Conservation (phyloP, 2,329 filamentous ascomycete species). For the Aspergillus quadrilineatus region DNA sequence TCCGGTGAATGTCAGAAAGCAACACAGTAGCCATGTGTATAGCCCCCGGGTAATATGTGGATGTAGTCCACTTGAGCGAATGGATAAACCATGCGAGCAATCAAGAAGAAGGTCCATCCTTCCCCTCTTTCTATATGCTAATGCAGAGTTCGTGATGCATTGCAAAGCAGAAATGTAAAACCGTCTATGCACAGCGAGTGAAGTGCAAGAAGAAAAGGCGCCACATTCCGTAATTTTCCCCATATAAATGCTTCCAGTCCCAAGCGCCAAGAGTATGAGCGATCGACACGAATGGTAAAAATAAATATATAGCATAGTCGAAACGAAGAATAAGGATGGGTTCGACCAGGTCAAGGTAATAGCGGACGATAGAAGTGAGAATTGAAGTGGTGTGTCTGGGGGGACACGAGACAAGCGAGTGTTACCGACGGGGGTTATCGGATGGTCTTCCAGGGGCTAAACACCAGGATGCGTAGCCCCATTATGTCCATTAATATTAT, state of each 20-base stretch:
- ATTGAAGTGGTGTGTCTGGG: conserved; percentile 25
- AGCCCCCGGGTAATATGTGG: conserved; percentile 3
- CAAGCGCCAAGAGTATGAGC: conserved; percentile 40
- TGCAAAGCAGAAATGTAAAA: conserved; percentile 25
- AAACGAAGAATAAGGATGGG: conserved; percentile 29
- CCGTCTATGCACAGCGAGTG: conserved; percentile 41
- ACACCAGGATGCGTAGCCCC: conserved; percentile 9
- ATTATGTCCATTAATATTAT: conserved; percentile 39
- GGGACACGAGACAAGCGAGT: conserved; percentile 36
- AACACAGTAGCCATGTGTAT: conserved; percentile 3
- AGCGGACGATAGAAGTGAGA: conserved; percentile 37
- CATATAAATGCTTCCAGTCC: conserved; percentile 28
- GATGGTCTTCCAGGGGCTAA: neutral
- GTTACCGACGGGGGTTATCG: conserved; percentile 31
- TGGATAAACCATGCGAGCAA: conserved; percentile 14
- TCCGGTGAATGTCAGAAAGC: conserved; percentile 10
- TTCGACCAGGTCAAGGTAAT: conserved; percentile 30
- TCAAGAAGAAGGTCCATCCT: conserved; percentile 14
- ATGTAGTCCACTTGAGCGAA: conserved; percentile 8
- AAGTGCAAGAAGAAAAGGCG: conserved; percentile 34
- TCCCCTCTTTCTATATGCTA: conserved; percentile 32
- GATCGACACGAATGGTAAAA: conserved; percentile 40
- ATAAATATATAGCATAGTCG: conserved; percentile 32
- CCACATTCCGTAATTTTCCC: conserved; percentile 30
- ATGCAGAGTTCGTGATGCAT: conserved; percentile 32